Conservation (phyloP, 192 early-diverging fungal species). For the Linnemannia schmuckeri region DNA sequence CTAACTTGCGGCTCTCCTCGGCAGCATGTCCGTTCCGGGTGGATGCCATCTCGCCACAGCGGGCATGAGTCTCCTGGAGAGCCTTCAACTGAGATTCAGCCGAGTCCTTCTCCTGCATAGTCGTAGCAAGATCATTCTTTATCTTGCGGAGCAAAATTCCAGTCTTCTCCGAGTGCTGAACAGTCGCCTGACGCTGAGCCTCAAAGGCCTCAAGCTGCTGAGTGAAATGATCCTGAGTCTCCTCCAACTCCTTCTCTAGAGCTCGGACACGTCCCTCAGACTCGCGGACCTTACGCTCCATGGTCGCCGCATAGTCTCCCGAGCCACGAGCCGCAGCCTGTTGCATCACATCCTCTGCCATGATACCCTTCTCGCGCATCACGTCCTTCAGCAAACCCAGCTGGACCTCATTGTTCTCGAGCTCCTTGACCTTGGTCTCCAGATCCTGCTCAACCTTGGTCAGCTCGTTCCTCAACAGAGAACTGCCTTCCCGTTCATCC, state of each 20-base stretch:
- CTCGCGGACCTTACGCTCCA: slow-evolving; percentile 33
- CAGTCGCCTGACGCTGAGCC: slow-evolving; percentile 37
- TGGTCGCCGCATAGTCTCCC: slow-evolving; percentile 29
- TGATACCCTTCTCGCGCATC: slow-evolving; percentile 63
- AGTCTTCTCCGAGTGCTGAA: slow-evolving; percentile 50
- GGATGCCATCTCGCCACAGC: slow-evolving; percentile 1
- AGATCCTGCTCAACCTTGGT: slow-evolving; percentile 55
- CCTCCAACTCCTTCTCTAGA: slow-evolving; percentile 39
- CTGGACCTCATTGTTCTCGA: slow-evolving; percentile 68
- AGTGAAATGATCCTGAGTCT: slow-evolving; percentile 24
- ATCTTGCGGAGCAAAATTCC: slow-evolving; percentile 30
- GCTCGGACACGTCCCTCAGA: slow-evolving; percentile 25
- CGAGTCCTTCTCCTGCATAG: slow-evolving; percentile 34
- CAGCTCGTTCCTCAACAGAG: slow-evolving; percentile 41
- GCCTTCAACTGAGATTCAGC: slow-evolving; percentile 10
- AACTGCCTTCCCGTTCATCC: slow-evolving; percentile 47
- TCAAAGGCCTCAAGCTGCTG: slow-evolving; percentile 39
- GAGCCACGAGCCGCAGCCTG: slow-evolving; percentile 33
- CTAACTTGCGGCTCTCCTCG: slow-evolving; percentile 28
- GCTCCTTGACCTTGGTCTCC: slow-evolving; percentile 53
- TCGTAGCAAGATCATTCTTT: slow-evolving; percentile 39
- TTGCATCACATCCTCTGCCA: slow-evolving; percentile 51
- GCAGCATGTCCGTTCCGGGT: slow-evolving; percentile 17
- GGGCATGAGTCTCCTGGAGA: slow-evolving; percentile 21
- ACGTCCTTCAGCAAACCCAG: slow-evolving; percentile 64